Evolutionary conservation across 495 filamentous ascomycete genomes (phyloP), one percentile per base, ranked within the genome.

Genomic region (Astrocystis sublimbata): DNA sequence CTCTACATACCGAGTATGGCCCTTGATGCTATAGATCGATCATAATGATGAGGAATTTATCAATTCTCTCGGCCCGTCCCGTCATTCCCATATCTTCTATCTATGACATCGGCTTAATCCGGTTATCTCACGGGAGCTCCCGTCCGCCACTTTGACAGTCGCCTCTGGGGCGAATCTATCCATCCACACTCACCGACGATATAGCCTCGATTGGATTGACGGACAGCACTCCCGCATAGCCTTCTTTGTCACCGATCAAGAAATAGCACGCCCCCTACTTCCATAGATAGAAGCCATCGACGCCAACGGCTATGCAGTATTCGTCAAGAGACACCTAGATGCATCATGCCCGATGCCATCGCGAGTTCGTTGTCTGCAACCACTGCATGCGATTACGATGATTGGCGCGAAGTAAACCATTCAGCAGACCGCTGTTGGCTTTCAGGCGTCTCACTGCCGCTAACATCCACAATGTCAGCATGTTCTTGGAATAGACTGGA

Each of bases 401-500:
- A 17, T 19, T 7, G 6, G 2, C 23, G 8, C 3, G 5, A 42
- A 21, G 2, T 30, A 12, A 23, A 42, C n/a, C 2, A 19, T n/a
- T 38, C 2, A 12, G 6, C 5, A 12, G 23, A 30, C 23, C 19
- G 6, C 53, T 8, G 45, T 57, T 57, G 54, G 54, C 28, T 33
- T 28, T 15, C 30, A 1, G 13, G 12, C 23, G 21, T 35, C 28
- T 43, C 8, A 49, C 46, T 40, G 23, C 17, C 33, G 26, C 30
- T n/a, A n/a, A n/a, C n/a, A n/a, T n/a, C n/a, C 31, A 54, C 45
- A 40, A 38, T 28, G 54, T 57, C 54, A 57, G 54, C 54, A 57
- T 15, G 21, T 45, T 21, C 41, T 15, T 28, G 28, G 5, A 30
- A 15, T n/a, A n/a, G n/a, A 42, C 4, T 49, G 21, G 4, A n/a